phyloP scores from a whole-genome alignment of 768 basidiomycete genomes.

The Suillus spraguei region DNA sequence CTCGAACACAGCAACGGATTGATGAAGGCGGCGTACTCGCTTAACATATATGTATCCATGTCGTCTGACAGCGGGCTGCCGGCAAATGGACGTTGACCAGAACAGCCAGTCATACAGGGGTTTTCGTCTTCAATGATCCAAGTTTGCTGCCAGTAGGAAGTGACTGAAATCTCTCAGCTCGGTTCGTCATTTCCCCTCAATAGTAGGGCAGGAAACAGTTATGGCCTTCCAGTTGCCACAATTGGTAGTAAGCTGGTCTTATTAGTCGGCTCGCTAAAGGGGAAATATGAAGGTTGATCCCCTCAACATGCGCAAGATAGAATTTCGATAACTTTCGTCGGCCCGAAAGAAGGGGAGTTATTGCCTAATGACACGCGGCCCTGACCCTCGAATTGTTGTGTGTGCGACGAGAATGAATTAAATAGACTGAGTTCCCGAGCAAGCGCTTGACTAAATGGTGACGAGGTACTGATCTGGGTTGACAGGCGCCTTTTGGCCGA shows the following conservation, averaged over 20 bases:
- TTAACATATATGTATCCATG: neutral
- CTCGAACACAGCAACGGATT: slow-evolving; percentile 3
- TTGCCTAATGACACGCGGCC: neutral
- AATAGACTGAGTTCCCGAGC: neutral
- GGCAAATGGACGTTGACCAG: neutral
- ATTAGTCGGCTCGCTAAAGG: slow-evolving; percentile 17
- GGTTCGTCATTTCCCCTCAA: neutral
- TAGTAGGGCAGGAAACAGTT: slow-evolving; percentile 1
- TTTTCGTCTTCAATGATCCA: neutral
- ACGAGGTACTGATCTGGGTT: neutral
- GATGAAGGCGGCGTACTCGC: neutral
- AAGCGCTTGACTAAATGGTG: neutral
- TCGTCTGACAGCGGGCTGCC: neutral
- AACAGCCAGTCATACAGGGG: neutral
- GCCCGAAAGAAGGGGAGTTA: neutral
- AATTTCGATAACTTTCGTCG: slow-evolving; percentile 22
- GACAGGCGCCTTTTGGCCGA: neutral
- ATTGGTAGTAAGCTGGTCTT: neutral
- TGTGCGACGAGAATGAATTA: neutral
- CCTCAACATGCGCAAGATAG: slow-evolving; percentile 22
- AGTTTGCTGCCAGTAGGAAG: neutral
- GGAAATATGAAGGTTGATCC: slow-evolving; percentile 24
- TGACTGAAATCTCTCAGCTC: neutral
- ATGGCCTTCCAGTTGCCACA: slow-evolving; percentile 8
- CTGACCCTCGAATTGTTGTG: neutral